phyloP scores from a whole-genome alignment of 1,284 basidiomycete species.

The Pseudozyma pruni region DNA sequence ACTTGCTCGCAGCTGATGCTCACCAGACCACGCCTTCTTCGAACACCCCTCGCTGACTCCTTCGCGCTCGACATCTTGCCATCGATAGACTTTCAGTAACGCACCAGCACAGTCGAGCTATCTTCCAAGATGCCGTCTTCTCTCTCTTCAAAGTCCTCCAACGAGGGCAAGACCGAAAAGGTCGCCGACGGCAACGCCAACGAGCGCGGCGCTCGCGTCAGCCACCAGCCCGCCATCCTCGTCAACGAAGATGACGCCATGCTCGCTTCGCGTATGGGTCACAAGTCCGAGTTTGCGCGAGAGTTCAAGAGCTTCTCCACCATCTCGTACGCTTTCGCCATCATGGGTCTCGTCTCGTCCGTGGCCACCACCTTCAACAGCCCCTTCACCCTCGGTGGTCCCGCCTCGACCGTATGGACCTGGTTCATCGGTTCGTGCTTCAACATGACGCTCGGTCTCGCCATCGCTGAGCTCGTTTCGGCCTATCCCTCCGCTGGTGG shows the following conservation, averaged over 20 bases:
- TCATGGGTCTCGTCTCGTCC: slow-evolving; percentile 67
- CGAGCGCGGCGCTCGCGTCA: slow-evolving; percentile 44
- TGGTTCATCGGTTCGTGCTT: slow-evolving; percentile 66
- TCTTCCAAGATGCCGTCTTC: slow-evolving; percentile 33
- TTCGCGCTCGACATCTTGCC: not conserved
- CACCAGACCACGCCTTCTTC: too few relatives aligned
- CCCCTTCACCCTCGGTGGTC: slow-evolving; percentile 61
- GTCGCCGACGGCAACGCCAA: slow-evolving; percentile 14
- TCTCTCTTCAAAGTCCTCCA: slow-evolving; percentile 43
- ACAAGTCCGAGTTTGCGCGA: slow-evolving; percentile 65
- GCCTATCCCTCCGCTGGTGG: slow-evolving; percentile 86
- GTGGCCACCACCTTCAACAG: slow-evolving; percentile 66
- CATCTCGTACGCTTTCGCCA: slow-evolving; percentile 65
- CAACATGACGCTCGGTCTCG: slow-evolving; percentile 64
- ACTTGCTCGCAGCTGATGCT: too few relatives aligned
- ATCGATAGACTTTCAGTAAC: not conserved
- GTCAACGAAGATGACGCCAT: slow-evolving; percentile 61
- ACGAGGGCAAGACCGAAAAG: slow-evolving; percentile 36
- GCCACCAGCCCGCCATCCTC: slow-evolving; percentile 43
- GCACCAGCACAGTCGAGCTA: too few relatives aligned
- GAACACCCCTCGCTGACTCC: too few relatives aligned
- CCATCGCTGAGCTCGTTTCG: slow-evolving; percentile 69
- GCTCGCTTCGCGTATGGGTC: slow-evolving; percentile 60
- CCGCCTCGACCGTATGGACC: slow-evolving; percentile 63
- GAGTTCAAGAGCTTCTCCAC: slow-evolving; percentile 67